Evolutionary conservation across 108 stramenopile species (phyloP), one percentile per base, ranked within the genome.

Genomic region (Chaetoceros tenuissimus): DNA sequence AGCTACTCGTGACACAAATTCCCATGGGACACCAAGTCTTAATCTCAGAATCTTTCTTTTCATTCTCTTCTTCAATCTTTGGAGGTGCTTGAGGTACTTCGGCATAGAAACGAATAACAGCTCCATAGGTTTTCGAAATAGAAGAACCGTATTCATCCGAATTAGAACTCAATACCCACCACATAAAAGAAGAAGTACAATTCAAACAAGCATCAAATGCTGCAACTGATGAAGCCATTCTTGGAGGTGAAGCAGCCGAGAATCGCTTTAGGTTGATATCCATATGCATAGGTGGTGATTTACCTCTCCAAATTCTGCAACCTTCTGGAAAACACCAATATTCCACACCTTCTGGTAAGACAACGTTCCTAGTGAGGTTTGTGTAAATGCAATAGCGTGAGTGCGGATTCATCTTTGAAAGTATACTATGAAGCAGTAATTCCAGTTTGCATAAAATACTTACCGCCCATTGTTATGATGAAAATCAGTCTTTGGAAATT

Each of bases 261-360:
- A 89, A 85, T 31, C 88, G 78, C 40, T 74, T 69, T 0, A 77
- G 59, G 55, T 82, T 85, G 52, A 89, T 63, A 57, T 88, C 83
- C 8, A 66, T 52, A 34, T 77, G 79, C 43, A 75, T 73, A 1
- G 90, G 90, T 21, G 90, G 84, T n/a, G 66, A 53, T 0, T 70
- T 55, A 0, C 90, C 90, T 46, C 87, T 71, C 90, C 90, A 92
- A n/a, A 92, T 51, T 28, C 67, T 73, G 40, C 69, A 62, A 18
- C 90, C 87, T 57, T 92, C 90, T 10, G 90, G 90, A 67, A 86
- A 92, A 54, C 81, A 85, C 55, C 87, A 92, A 86, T 87, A 92
- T 60, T 92, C 84, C 0, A 81, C 57, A 66, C 85, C 83, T 30
- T 87, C 78, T 23, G 79, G 76, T 18, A 92, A 49, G 0, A 65